Evolutionary conservation across 2,329 filamentous ascomycete genomes (phyloP), one percentile per base, ranked within the genome.

Genomic region (Aspergillus ustus): DNA sequence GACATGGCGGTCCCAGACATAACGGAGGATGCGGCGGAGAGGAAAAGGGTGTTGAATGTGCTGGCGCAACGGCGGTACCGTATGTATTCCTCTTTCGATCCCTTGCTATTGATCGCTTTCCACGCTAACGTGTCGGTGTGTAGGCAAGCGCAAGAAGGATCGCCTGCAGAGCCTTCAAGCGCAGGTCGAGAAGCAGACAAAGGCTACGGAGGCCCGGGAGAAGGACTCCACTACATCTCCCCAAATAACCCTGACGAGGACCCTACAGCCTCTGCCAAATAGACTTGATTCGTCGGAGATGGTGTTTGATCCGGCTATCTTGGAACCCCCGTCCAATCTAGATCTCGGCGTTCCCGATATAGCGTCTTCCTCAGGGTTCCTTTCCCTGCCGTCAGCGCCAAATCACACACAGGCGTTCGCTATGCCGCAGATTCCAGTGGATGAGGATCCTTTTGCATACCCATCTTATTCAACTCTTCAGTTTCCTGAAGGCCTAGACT

Each of bases 1-100:
- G 34, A 59, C 19, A 40, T 64, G 17, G 48, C 52, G 1, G 52
- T 64, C 15, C 64, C 62, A 2, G 60, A 61, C 49, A 59, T 66
- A 49, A 59, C 60, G 17, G 75, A 84, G 22, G 78, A 86, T 72
- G 81, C 83, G 1, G 74, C 78, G 2, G 83, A 86, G 70, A 76
- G 84, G 22, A 86, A 85, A 69, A 76, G 84, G 11, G 76, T 85
- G 1, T 64, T 86, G 22, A 85, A 85, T 58, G 81, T 86, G 9
- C 70, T 86, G 40, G 83, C 84, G 1, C 84, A 86, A 63, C 77
- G 84, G 50, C 76, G 84, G 74, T 86, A 86, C 59, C 75, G 74
- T 72, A 61, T 20, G 63, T 65, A 25, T n/a, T 31, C n/a, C 25
- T 4, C 1, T 7, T 17, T 25, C 5, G n/a, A 2, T 53, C 37